Percentiles rank a stretch among this genome's conserved stretches.
Conservation (phyloP, 106 monocot genomes). For the Hemerocallis citrina region DNA sequence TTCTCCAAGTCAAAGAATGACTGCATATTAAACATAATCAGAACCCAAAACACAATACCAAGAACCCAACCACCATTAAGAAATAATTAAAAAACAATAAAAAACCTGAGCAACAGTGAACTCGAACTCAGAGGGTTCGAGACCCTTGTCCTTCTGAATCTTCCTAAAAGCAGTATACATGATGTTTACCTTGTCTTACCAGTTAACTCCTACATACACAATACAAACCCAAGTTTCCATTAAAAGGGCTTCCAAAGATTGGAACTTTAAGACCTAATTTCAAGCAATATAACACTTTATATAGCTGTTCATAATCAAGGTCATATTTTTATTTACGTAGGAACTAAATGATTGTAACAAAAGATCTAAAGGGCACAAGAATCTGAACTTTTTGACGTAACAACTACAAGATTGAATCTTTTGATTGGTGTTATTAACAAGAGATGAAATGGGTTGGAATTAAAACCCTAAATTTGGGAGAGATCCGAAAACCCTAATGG, state of each 20-base stretch:
- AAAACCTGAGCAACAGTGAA: constrained; percentile 82
- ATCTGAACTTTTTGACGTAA: no score
- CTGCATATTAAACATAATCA: constrained; percentile 21
- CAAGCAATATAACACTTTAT: no score
- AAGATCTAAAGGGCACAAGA: neutral
- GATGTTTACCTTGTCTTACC: neutral
- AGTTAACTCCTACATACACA: no score
- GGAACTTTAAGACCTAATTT: no score
- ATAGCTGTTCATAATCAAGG: neutral
- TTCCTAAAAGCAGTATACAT: constrained; percentile 10
- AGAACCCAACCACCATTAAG: neutral
- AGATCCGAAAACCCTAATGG: no score
- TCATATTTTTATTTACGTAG: neutral
- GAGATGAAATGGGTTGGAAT: neutral
- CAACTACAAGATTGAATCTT: no score
- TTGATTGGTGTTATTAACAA: no score
- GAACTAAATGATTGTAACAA: neutral
- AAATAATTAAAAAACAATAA: no score
- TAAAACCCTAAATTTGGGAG: neutral
- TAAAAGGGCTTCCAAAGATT: no score
- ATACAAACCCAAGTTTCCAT: no score
- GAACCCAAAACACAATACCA: neutral
- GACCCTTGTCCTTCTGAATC: constrained; percentile 11
- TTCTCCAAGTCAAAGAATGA: constrained; percentile 87
- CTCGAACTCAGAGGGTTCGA: constrained; percentile 53